These are phyloP conservation scores for Suhomyces coccinellae DNA, from an alignment of 1,139 yeast species.

Conservation along the genomic window DNA sequence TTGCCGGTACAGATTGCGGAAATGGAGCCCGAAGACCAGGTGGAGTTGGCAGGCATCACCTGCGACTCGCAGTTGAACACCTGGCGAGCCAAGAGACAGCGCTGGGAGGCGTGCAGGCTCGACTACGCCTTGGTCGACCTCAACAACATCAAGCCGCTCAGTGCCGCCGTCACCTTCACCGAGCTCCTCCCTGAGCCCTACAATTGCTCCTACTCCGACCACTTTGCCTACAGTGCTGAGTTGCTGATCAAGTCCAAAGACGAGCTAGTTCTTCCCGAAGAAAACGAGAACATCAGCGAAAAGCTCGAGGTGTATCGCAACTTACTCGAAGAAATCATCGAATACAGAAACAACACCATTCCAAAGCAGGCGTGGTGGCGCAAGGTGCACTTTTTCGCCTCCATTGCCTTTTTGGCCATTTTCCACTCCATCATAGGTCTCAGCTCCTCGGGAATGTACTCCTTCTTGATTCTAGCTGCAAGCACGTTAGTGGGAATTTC, in stretches of 20 bases:
- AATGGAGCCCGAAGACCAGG: conserved; percentile 67
- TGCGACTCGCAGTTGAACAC: conserved; percentile 87
- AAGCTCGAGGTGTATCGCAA: conserved; percentile 52
- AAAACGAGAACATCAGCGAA: conserved; percentile 15
- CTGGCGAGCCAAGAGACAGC: conserved; percentile 67
- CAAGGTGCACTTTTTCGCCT: conserved; percentile 58
- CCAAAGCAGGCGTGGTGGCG: conserved; percentile 68
- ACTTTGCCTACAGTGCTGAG: conserved; percentile 80
- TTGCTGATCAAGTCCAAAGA: conserved; percentile 24
- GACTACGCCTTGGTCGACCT: conserved; percentile 86
- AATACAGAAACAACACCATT: conserved; percentile 55
- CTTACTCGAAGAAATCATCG: conserved; percentile 52
- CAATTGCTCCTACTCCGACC: conserved; percentile 81
- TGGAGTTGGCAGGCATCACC: conserved; percentile 75
- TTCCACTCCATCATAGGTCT: conserved; percentile 59
- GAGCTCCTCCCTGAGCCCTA: conserved; percentile 58
- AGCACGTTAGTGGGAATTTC: conserved; percentile 57
- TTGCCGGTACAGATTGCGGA: conserved; percentile 43
- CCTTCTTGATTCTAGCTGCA: conserved; percentile 56
- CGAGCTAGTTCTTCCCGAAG: conserved; percentile 6
- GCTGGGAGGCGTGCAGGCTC: conserved; percentile 80
- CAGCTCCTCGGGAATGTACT: conserved; percentile 53
- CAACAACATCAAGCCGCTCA: conserved; percentile 48
- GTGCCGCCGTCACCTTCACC: conserved; percentile 71
- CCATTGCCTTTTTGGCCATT: conserved; percentile 51